Percentiles rank a stretch among this genome's conserved stretches.
These are phyloP conservation scores for Lizonia empirigonia DNA, from an alignment of 2,329 filamentous ascomycete species.

Conservation along the genomic window DNA sequence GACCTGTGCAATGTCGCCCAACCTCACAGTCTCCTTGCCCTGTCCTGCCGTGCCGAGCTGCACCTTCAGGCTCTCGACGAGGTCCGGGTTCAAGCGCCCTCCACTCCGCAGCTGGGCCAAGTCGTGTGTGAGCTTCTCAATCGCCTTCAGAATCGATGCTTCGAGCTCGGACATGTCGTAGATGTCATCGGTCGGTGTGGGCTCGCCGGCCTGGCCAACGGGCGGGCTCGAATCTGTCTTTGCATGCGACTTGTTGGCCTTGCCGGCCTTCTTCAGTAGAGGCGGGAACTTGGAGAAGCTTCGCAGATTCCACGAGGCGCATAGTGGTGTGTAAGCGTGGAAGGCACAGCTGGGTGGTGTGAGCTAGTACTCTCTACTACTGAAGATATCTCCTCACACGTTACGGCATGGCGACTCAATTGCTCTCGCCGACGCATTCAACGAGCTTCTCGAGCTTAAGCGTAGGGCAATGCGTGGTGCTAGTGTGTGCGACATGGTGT, in stretches of 20 bases:
- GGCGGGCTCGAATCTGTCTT: slow-evolving; percentile 44
- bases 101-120: slow-evolving; percentile 66
- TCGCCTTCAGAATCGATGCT: slow-evolving; percentile 59
- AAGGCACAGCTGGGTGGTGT: slow-evolving; percentile 13
- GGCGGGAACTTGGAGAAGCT: slow-evolving; percentile 52
- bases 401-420: slow-evolving; percentile 35
- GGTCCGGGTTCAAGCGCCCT: slow-evolving; percentile 66
- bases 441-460: slow-evolving; percentile 23
- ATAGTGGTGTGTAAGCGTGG: slow-evolving; percentile 6
- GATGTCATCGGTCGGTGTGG: slow-evolving; percentile 58
- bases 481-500: slow-evolving; percentile 35
- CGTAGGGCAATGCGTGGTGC: slow-evolving; percentile 31
- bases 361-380: background rate
- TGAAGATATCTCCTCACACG: slow-evolving; percentile 27
- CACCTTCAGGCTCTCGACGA: slow-evolving; percentile 67
- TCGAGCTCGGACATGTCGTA: slow-evolving; percentile 66
- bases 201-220: slow-evolving; percentile 24
- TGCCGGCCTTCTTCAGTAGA: slow-evolving; percentile 60
- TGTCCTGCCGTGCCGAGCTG: slow-evolving; percentile 55
- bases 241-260: slow-evolving; percentile 52
- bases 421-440: slow-evolving; percentile 19
- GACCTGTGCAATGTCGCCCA: slow-evolving; percentile 70
- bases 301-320: slow-evolving; percentile 17
- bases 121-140: slow-evolving; percentile 64
- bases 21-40: slow-evolving; percentile 57